phyloP scores from a whole-genome alignment of 257 asterid species.

The Mitragyna speciosa region DNA sequence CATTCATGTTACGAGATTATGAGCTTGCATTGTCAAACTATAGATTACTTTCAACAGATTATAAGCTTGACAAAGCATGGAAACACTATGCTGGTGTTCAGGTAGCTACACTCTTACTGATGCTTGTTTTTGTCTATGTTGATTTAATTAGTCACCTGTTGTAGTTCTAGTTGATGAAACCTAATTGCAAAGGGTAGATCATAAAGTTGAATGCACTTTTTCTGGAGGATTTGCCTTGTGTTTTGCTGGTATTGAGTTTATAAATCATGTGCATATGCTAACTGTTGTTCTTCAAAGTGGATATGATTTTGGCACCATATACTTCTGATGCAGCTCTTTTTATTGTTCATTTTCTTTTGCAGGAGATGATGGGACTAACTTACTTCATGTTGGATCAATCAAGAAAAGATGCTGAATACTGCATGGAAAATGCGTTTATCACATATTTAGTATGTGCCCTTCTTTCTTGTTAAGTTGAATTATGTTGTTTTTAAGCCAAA shows the following conservation, averaged over 20 bases:
- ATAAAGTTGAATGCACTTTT: not conserved
- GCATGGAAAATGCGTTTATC: conserved; percentile 94
- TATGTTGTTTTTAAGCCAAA: not conserved
- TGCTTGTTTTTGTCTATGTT: not conserved
- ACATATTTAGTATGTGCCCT: conserved; percentile 63
- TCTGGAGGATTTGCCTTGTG: not conserved
- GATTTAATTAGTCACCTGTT: conserved; percentile 26
- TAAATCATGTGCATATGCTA: not conserved
- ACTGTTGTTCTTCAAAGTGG: not conserved
- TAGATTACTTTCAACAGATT: conserved; percentile 88
- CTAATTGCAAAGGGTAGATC: not conserved
- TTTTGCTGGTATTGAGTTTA: not conserved
- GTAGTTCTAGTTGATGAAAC: not conserved
- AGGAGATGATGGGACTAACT: conserved; percentile 97
- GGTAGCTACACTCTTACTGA: conserved; percentile 40
- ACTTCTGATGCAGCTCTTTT: conserved; percentile 19
- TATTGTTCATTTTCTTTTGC: conserved; percentile 31
- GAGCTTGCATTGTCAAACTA: conserved; percentile 97
- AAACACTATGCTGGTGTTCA: conserved; percentile 94
- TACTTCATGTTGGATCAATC: conserved; percentile 93
- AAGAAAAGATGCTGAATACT: conserved; percentile 90
- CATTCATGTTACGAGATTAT: conserved; percentile 95
- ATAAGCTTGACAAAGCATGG: conserved; percentile 98
- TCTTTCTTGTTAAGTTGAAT: conserved; percentile 21
- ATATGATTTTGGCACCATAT: not conserved